A percentile compares a stretch with the other conserved stretches of the same genome.
phyloP scores from a whole-genome alignment of 2,329 filamentous ascomycete genomes.

The Cadophora malorum region DNA sequence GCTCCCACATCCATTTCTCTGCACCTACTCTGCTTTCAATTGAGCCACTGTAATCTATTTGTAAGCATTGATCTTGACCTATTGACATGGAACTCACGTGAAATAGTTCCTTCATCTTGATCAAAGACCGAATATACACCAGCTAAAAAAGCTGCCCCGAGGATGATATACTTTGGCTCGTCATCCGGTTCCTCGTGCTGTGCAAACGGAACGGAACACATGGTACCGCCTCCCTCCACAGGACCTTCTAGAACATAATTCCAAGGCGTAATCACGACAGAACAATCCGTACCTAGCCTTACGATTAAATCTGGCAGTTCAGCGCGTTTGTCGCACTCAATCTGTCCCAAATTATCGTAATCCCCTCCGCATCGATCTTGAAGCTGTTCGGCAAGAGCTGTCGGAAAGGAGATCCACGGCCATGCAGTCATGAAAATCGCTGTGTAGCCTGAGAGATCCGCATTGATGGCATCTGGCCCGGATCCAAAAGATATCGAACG shows the following conservation, averaged over 20 bases:
- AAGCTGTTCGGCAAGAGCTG: constrained; percentile 4
- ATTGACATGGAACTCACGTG: constrained; percentile 8
- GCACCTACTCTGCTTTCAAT: constrained; percentile 8
- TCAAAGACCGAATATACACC: constrained; percentile 12
- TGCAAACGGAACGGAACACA: constrained; percentile 11
- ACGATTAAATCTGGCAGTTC: constrained; percentile 8
- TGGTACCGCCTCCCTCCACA: neutral
- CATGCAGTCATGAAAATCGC: neutral
- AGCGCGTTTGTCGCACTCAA: neutral
- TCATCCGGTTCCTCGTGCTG: constrained; percentile 2
- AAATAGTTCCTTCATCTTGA: constrained; percentile 11
- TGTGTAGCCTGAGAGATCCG: constrained; percentile 11
- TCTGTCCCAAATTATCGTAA: constrained; percentile 9
- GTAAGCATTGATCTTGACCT: constrained; percentile 9
- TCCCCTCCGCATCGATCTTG: constrained; percentile 14
- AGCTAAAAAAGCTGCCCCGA: constrained; percentile 10
- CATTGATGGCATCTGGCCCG: constrained; percentile 2
- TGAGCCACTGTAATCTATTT: constrained; percentile 9
- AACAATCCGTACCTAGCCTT: constrained; percentile 3
- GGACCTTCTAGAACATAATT: constrained; percentile 6
- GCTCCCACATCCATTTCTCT: neutral
- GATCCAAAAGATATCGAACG: constrained; percentile 6
- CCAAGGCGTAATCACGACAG: constrained; percentile 9
- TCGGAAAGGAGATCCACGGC: constrained; percentile 7
- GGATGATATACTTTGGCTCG: constrained; percentile 13